Base-by-base conservation (phyloP, 2,329 filamentous ascomycete species). In the Hymenoscyphus salicellus region DNA sequence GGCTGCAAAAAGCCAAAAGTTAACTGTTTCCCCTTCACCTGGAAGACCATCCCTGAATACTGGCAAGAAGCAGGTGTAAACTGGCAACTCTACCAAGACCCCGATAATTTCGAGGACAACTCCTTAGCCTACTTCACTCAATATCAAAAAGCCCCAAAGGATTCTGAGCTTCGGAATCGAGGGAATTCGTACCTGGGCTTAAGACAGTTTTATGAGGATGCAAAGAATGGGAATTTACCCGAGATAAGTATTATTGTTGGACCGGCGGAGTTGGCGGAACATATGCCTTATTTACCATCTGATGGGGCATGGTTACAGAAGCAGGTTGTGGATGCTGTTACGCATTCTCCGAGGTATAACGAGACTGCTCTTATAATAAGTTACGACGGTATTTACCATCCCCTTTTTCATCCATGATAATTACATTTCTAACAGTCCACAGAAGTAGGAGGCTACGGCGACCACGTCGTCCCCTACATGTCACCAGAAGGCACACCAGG, bases 271-370 rank as follows among this genome's bases (percentile, higher is more conserved):
- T 75, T 84, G 8, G 82, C 80, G 0, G 83, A 85, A 71, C 82
- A 85, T 69, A 78, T 81, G 1, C 82, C 82, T 0, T 83, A 81
- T 70, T 77, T 79, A 58, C 82, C 83, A 2, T 79, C 77, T 62
- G 83, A 85, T 62, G 83, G 83, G 17, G 82, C 77, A 7, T 85
- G 82, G 82, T 74, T 84, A 58, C 81, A 84, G 69, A 78, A 81
- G 69, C 76, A 81, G 68, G 76, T 85, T 7, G 79, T 83, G 33
- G 76, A 83, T 63, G 80, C 82, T 3, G 80, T 84, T 6, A 79
- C 78, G n/a, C 77, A 76, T 61, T 81, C 81, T 17, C 80, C 81
- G 6, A 78, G 78, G 41, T 84, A 84, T 69, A 76, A 77, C 55
- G 78, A 76, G 23, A 84, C 82, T 1, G 78, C 77, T 0, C 72